phyloP scores from a whole-genome alignment of 202 grass and related monocot genomes.

The Hordeum pubiflorum region DNA sequence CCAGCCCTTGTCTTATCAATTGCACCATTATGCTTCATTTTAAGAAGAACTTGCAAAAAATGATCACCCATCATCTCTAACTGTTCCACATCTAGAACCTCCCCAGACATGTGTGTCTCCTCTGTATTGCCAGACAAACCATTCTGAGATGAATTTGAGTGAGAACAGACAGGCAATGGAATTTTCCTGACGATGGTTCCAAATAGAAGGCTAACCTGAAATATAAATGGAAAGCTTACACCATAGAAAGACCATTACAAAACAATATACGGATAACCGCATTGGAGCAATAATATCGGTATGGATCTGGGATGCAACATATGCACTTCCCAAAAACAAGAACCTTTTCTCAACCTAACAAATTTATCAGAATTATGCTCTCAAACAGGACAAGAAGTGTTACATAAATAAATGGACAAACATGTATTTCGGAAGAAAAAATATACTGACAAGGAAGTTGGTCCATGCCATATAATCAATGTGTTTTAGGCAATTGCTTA shows the following conservation, averaged over 20 bases:
- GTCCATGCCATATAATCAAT: not conserved
- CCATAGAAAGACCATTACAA: constrained; percentile 14
- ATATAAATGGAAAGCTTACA: constrained; percentile 17
- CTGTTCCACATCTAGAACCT: constrained; percentile 75
- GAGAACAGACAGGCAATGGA: constrained; percentile 70
- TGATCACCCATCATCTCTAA: constrained; percentile 82
- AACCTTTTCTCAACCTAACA: not conserved
- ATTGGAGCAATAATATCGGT: constrained; percentile 14
- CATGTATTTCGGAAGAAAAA: not conserved
- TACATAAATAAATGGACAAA: constrained; percentile 3
- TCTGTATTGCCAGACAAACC: constrained; percentile 15
- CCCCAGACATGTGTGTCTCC: constrained; percentile 21
- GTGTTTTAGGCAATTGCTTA: not conserved
- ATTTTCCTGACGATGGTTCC: constrained; percentile 92
- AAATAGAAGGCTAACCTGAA: constrained; percentile 93
- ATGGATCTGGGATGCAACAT: not conserved
- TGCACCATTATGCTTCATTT: constrained; percentile 99
- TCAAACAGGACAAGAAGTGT: not conserved
- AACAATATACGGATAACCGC: not conserved
- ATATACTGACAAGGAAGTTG: constrained; percentile 3
- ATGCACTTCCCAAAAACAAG: not conserved
- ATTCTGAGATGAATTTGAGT: constrained; percentile 43
- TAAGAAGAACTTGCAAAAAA: constrained; percentile 97
- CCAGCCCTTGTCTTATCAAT: constrained; percentile 99
- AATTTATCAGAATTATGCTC: not conserved